Conservation (phyloP, 2,329 filamentous ascomycete species). For the Sporothrix protearum region DNA sequence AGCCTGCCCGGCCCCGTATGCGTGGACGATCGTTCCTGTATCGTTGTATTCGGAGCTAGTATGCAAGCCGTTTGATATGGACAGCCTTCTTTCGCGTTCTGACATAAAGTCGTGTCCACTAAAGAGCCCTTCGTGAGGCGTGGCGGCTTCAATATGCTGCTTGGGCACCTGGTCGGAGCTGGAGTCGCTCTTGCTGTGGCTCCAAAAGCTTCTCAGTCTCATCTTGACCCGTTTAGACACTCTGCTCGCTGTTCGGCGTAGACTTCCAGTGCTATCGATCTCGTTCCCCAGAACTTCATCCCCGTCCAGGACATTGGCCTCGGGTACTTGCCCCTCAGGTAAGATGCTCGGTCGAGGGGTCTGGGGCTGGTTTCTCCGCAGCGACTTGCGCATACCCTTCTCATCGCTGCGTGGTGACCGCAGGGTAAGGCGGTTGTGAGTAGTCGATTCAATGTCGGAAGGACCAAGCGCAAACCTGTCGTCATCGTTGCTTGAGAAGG, state of each 20-base stretch:
- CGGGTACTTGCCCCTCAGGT: not conserved
- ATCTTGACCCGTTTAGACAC: slow-evolving; percentile 25
- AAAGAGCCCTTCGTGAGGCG: slow-evolving; percentile 29
- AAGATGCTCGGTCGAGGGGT: slow-evolving; percentile 1
- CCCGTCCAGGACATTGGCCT: not conserved
- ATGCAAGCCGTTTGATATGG: slow-evolving; percentile 22
- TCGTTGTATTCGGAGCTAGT: slow-evolving; percentile 12
- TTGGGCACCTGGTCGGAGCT: slow-evolving; percentile 33
- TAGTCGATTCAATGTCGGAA: not conserved
- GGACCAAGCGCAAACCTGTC: slow-evolving; percentile 31
- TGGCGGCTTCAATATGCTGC: slow-evolving; percentile 52
- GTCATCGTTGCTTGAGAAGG: slow-evolving; percentile 29
- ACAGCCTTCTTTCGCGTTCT: slow-evolving; percentile 21
- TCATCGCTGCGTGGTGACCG: slow-evolving; percentile 41
- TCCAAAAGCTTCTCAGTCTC: slow-evolving; percentile 25
- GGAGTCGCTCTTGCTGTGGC: slow-evolving; percentile 24
- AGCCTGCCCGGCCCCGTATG: not conserved
- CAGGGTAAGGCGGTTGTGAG: not conserved
- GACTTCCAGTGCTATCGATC: slow-evolving; percentile 17
- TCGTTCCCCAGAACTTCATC: not conserved
- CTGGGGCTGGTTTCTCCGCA: not conserved
- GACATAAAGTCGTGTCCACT: slow-evolving; percentile 21
- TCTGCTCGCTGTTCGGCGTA: slow-evolving; percentile 27
- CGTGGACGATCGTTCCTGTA: slow-evolving; percentile 10
- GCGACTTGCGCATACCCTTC: slow-evolving; percentile 20